Evolutionary conservation across 257 asterid species (phyloP).

Genomic region (Cinchona pubescens): DNA sequence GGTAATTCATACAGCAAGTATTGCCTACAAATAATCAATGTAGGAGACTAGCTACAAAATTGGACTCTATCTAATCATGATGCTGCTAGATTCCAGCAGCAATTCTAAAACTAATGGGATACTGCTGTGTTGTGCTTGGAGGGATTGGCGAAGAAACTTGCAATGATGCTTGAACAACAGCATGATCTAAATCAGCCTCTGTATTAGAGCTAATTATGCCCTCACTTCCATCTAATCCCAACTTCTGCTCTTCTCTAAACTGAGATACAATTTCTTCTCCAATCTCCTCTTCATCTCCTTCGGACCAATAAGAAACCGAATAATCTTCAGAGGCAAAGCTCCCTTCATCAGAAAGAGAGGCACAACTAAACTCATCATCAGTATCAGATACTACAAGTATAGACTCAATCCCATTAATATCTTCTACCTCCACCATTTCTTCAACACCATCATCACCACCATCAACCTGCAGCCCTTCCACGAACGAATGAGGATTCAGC

Average conservation of each 20-base stretch:
- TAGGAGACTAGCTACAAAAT: conserved; percentile 16
- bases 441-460: conserved; percentile 31
- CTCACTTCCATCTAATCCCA: conserved; percentile 29
- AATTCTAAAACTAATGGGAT: conserved; percentile 49
- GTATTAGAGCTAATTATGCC: conserved; percentile 21
- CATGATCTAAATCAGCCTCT: conserved; percentile 35
- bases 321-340: conserved; percentile 39
- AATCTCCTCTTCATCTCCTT: conserved; percentile 37
- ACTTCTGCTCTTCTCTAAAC: conserved; percentile 28
- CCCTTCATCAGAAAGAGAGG: conserved; percentile 35
- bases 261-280: conserved; percentile 34
- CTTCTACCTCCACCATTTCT: conserved; percentile 43
- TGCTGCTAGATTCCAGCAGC: conserved; percentile 52
- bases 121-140: conserved; percentile 23
- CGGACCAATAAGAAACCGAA: conserved; percentile 43
- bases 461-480: conserved; percentile 44
- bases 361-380: conserved; percentile 41
- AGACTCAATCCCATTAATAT: conserved; percentile 45
- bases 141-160: conserved; percentile 26
- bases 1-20: conserved; percentile 3
- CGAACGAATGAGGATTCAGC: conserved; percentile 56
- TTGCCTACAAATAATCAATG: conserved; percentile 14
- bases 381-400: conserved; percentile 47
- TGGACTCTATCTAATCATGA: conserved; percentile 29
- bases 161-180: conserved; percentile 27